These are phyloP conservation scores for Cercophora scortea DNA, from an alignment of 495 filamentous ascomycete genomes.

Conservation along the genomic window DNA sequence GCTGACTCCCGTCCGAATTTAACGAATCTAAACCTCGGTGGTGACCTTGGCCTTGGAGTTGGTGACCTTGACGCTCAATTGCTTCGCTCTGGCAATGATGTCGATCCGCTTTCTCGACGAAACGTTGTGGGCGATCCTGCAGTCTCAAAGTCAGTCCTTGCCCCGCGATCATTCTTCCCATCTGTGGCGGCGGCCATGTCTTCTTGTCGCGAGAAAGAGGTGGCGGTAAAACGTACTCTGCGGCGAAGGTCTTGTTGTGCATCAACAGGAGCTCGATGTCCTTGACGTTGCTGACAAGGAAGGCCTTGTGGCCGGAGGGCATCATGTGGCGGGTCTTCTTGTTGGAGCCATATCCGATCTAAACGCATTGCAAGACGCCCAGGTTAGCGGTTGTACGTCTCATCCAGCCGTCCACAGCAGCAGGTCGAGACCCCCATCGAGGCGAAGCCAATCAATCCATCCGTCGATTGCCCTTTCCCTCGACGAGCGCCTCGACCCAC, in stretches of 20 bases:
- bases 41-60: slow-evolving; percentile 98
- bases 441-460: no score
- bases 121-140: slow-evolving; percentile 90
- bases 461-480: background rate
- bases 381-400: no score
- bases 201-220: background rate
- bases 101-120: slow-evolving; percentile 97
- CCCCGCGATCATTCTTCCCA: no score
- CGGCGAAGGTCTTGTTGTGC: slow-evolving; percentile 98
- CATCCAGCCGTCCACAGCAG: no score
- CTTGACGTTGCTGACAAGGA: slow-evolving; percentile 91
- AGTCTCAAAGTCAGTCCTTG: no score
- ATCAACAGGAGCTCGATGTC: slow-evolving; percentile 97
- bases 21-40: slow-evolving; percentile 73
- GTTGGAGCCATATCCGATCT: slow-evolving; percentile 98
- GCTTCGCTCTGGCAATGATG: slow-evolving; percentile 92
- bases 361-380: slow-evolving; percentile 3
- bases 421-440: no score
- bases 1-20: background rate
- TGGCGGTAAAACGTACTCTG: slow-evolving; percentile 66
- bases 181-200: background rate
- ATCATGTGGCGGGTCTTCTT: slow-evolving; percentile 98
- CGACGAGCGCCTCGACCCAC: background rate
- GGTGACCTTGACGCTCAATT: slow-evolving; percentile 97
- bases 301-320: slow-evolving; percentile 98